These are phyloP conservation scores for Rhizophora apiculata DNA, from an alignment of 345 rosid genomes.

Conservation along the genomic window DNA sequence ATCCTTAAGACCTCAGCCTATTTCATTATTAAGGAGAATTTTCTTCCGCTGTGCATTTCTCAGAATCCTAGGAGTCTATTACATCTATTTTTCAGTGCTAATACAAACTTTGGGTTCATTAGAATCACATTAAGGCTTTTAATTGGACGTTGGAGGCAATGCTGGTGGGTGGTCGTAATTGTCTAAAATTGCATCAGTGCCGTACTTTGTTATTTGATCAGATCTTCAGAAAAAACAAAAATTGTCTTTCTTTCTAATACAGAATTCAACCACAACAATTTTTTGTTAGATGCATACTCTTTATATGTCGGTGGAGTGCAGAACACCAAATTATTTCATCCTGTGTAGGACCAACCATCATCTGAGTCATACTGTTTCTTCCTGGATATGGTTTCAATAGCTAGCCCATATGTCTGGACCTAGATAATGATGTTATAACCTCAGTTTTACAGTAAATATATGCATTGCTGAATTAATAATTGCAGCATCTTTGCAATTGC, in stretches of 20 bases:
- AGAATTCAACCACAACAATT: no score
- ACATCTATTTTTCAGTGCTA: neutral
- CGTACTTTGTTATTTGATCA: neutral
- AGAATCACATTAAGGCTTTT: neutral
- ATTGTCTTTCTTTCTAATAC: no score
- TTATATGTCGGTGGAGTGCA: no score
- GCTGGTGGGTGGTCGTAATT: no score
- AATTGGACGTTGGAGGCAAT: neutral
- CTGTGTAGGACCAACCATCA: neutral
- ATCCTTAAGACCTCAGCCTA: no score
- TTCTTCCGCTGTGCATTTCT: no score
- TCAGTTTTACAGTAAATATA: neutral
- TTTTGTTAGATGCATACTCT: no score
- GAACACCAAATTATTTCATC: neutral
- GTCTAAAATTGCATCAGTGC: neutral
- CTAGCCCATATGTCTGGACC: no score
- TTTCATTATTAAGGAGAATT: no score
- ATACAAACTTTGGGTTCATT: slow-evolving; percentile 3
- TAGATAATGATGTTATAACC: no score
- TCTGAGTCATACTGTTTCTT: neutral
- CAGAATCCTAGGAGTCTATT: neutral
- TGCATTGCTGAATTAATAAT: neutral
- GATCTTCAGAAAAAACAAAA: no score
- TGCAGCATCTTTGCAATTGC: neutral
- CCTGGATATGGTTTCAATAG: neutral